phyloP scores from a whole-genome alignment of 1,139 yeast genomes.

The Kluyveromyces marxianus region DNA sequence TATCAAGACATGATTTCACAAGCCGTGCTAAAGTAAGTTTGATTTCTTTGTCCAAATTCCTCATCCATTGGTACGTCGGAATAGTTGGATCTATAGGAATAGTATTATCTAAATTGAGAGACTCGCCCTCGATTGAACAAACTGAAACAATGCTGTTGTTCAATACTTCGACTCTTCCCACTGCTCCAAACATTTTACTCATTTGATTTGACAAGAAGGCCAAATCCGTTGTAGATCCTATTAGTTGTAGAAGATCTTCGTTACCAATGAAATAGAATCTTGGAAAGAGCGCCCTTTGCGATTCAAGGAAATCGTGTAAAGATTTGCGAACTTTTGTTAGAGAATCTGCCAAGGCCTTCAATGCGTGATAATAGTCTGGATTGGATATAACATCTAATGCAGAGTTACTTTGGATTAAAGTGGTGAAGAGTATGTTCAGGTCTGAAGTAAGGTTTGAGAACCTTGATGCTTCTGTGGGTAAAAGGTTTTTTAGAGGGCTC shows the following conservation, averaged over 20 bases:
- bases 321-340: constrained; percentile 57
- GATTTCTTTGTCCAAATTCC: constrained; percentile 48
- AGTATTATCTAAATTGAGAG: constrained; percentile 37
- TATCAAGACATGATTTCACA: constrained; percentile 28
- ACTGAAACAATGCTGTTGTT: constrained; percentile 41
- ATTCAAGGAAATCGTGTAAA: constrained; percentile 70
- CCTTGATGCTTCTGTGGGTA: constrained; percentile 66
- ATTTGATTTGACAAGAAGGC: constrained; percentile 51
- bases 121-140: constrained; percentile 59
- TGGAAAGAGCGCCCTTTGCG: constrained; percentile 70
- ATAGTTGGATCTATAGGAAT: constrained; percentile 40
- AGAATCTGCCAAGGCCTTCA: constrained; percentile 50
- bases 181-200: constrained; percentile 66
- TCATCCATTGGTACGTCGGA: constrained; percentile 57
- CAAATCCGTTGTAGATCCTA: constrained; percentile 57
- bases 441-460: constrained; percentile 62
- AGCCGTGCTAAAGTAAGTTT: constrained; percentile 40
- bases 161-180: constrained; percentile 40
- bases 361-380: constrained; percentile 40
- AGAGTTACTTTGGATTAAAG: constrained; percentile 42
- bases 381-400: constrained; percentile 54
- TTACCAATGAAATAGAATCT: constrained; percentile 86
- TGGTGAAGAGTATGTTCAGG: constrained; percentile 44
- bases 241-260: constrained; percentile 76
- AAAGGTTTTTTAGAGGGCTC: constrained; percentile 49